phyloP scores from a whole-genome alignment of 1,284 basidiomycete genomes.

The Clitocybe nebularis region DNA sequence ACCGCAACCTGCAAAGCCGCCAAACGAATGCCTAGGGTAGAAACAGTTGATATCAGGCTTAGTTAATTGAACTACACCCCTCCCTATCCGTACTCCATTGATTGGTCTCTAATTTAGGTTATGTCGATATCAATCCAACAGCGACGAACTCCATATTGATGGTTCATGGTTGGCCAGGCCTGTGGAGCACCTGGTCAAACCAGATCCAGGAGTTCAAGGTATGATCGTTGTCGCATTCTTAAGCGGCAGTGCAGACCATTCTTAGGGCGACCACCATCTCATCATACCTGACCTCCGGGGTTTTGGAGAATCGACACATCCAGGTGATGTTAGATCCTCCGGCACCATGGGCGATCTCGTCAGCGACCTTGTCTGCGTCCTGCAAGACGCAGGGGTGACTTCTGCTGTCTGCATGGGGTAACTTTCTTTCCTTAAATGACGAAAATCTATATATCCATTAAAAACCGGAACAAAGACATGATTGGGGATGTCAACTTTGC shows the following conservation, averaged over 20 bases:
- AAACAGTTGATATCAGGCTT: conserved; percentile 30
- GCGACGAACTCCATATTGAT: conserved; percentile 51
- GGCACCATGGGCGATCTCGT: conserved; percentile 58
- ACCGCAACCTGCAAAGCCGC: conserved; percentile 34
- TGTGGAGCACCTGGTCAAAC: conserved; percentile 69
- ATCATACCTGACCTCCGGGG: conserved; percentile 61
- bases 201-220: conserved; percentile 66
- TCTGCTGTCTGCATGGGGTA: conserved; percentile 62
- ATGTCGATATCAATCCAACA: conserved; percentile 56
- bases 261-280: conserved; percentile 53
- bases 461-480: conserved; percentile 45
- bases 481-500: conserved; percentile 67
- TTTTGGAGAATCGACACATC: conserved; percentile 63
- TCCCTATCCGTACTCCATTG: conserved; percentile 1
- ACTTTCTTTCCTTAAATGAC: conserved; percentile 11
- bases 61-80: conserved; percentile 25
- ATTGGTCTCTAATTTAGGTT: conserved; percentile 35
- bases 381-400: conserved; percentile 43
- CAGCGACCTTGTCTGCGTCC: conserved; percentile 56
- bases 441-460: background rate
- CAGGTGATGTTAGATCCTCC: conserved; percentile 55
- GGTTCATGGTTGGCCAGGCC: conserved; percentile 72
- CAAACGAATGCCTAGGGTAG: conserved; percentile 28
- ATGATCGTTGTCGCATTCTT: conserved; percentile 1
- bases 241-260: conserved; percentile 1